These are phyloP conservation scores for Dioszegia hungarica DNA, from an alignment of 768 basidiomycete species.

Conservation along the genomic window DNA sequence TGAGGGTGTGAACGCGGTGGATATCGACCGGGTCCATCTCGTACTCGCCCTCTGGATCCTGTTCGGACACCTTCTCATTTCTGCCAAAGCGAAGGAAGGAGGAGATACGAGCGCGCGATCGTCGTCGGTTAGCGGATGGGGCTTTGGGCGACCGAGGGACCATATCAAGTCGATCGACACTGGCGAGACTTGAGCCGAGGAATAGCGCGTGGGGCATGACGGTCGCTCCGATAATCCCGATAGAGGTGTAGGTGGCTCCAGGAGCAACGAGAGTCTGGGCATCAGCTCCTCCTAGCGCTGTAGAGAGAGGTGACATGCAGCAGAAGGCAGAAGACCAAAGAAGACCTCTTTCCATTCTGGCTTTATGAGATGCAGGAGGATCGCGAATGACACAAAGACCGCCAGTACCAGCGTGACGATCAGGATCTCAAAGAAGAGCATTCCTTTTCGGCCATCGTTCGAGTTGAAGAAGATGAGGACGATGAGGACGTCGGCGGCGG, in stretches of 20 bases:
- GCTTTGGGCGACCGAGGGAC: conserved; percentile 27
- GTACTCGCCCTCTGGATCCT: not conserved
- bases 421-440: conserved; percentile 48
- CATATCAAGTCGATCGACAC: conserved; percentile 64
- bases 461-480: conserved; percentile 48
- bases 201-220: conserved; percentile 94
- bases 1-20: not conserved
- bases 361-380: conserved; percentile 67
- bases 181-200: conserved; percentile 78
- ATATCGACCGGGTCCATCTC: not conserved
- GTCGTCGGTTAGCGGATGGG: not conserved
- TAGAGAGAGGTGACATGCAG: conserved; percentile 45
- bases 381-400: conserved; percentile 71
- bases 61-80: not conserved
- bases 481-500: conserved; percentile 47
- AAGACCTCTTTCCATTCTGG: conserved; percentile 72
- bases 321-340: conserved; percentile 69
- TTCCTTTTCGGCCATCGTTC: conserved; percentile 43
- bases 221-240: conserved; percentile 55
- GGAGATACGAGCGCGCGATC: not conserved
- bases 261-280: conserved; percentile 40
- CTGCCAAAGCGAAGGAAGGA: not conserved
- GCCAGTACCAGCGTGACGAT: conserved; percentile 53
- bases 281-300: not conserved
- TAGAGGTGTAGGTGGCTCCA: conserved; percentile 48